phyloP scores from a whole-genome alignment of 805 yeast species.

The Saturnispora zaruensis region DNA sequence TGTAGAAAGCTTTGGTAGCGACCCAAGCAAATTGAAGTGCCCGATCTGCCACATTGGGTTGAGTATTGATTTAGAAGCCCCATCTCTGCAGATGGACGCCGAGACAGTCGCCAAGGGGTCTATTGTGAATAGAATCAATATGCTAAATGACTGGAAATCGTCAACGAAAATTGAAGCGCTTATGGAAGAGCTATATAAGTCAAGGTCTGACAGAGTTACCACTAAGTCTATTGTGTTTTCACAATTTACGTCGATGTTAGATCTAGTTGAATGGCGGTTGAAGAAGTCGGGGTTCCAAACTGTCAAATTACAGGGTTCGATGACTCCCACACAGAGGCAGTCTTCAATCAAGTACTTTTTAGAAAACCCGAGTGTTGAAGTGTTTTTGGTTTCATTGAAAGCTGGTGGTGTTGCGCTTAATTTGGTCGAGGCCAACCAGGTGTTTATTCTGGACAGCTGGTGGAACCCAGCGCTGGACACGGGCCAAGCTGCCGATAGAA shows the following conservation, averaged over 20 bases:
- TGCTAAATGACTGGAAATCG: conserved; percentile 86
- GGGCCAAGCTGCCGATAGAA: conserved; percentile 93
- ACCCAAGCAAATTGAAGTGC: conserved; percentile 55
- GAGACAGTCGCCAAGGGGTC: conserved; percentile 53
- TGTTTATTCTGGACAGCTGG: conserved; percentile 95
- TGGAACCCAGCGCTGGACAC: conserved; percentile 99
- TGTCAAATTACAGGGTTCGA: conserved; percentile 89
- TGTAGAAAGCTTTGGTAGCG: conserved; percentile 69
- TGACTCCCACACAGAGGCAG: conserved; percentile 95
- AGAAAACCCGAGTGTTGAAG: conserved; percentile 89
- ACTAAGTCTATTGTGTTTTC: conserved; percentile 95
- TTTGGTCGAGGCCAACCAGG: conserved; percentile 94
- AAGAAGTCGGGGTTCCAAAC: conserved; percentile 92
- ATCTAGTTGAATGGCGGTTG: conserved; percentile 90
- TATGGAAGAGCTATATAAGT: conserved; percentile 82
- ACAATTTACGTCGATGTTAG: conserved; percentile 84
- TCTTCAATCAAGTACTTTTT: conserved; percentile 83
- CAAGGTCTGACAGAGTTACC: conserved; percentile 79
- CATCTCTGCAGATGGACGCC: conserved; percentile 64
- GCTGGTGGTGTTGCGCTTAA: conserved; percentile 99
- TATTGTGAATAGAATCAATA: conserved; percentile 79
- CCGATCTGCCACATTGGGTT: conserved; percentile 95
- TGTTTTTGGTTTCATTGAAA: conserved; percentile 85
- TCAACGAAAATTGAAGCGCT: conserved; percentile 96
- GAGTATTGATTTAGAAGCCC: conserved; percentile 82